Percentiles rank a stretch among this genome's conserved stretches.
Conservation (phyloP, 1,284 basidiomycete genomes). For the Tilletia walkeri region DNA sequence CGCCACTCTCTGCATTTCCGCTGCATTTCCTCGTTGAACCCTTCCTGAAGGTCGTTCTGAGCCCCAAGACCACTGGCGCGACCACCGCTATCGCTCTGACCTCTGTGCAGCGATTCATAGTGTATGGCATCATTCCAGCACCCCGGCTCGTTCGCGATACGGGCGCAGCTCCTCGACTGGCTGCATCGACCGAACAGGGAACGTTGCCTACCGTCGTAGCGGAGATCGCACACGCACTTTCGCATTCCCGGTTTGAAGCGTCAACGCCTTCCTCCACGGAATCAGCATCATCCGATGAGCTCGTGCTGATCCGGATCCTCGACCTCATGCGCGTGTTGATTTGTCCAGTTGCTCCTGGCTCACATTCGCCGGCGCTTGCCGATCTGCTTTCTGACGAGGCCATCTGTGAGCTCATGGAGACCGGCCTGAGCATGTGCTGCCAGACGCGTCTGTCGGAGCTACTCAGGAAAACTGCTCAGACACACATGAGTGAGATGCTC, state of each 20-base stretch:
- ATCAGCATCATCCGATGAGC: slow-evolving; percentile 71
- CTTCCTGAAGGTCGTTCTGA: slow-evolving; percentile 89
- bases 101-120: slow-evolving; percentile 81
- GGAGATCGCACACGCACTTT: slow-evolving; percentile 82
- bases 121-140: slow-evolving; percentile 70
- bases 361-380: slow-evolving; percentile 28
- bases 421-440: slow-evolving; percentile 92
- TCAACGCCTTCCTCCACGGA: slow-evolving; percentile 63
- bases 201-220: slow-evolving; percentile 57
- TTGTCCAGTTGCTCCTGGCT: slow-evolving; percentile 63
- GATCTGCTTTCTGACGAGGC: slow-evolving; percentile 70
- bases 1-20: slow-evolving; percentile 28
- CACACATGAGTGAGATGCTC: slow-evolving; percentile 85
- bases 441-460: slow-evolving; percentile 94
- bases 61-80: slow-evolving; percentile 85
- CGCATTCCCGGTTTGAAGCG: slow-evolving; percentile 96
- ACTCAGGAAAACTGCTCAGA: slow-evolving; percentile 85
- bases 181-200: not conserved
- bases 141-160: slow-evolving; percentile 56
- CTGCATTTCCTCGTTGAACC: slow-evolving; percentile 40
- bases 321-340: slow-evolving; percentile 75
- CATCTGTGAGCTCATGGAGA: slow-evolving; percentile 97
- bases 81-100: slow-evolving; percentile 87
- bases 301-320: slow-evolving; percentile 87
- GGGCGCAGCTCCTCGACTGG: not conserved